These are phyloP conservation scores for Truncatella angustata DNA, from an alignment of 2,329 filamentous ascomycete genomes.

Conservation along the genomic window DNA sequence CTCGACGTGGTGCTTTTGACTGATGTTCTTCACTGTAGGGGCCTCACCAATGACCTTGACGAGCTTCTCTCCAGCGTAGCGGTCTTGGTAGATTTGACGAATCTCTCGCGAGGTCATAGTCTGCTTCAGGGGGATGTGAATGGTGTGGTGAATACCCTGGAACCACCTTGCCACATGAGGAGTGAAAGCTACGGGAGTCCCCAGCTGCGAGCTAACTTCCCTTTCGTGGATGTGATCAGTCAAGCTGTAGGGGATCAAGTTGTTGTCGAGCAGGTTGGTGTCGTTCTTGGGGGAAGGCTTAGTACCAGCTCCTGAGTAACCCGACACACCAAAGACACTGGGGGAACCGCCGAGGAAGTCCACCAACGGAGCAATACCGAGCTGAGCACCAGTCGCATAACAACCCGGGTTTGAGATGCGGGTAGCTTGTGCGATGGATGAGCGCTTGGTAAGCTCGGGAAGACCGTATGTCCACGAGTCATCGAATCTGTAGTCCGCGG, in stretches of 20 bases:
- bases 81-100: conserved; percentile 90
- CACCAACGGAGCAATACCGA: conserved; percentile 81
- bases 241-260: conserved; percentile 86
- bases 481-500: conserved; percentile 95
- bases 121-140: conserved; percentile 83
- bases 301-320: conserved; percentile 92
- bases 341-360: conserved; percentile 75
- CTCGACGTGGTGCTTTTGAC: conserved; percentile 83
- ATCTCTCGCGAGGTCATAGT: conserved; percentile 90
- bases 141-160: conserved; percentile 89
- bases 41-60: conserved; percentile 89
- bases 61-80: conserved; percentile 92
- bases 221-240: conserved; percentile 94
- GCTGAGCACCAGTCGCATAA: conserved; percentile 89
- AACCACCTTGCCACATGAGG: conserved; percentile 98
- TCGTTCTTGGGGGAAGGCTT: conserved; percentile 96
- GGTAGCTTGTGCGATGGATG: conserved; percentile 72
- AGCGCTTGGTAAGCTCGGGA: conserved; percentile 78
- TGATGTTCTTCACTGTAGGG: conserved; percentile 81
- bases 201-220: conserved; percentile 81
- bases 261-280: conserved; percentile 75
- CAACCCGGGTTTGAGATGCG: conserved; percentile 93
- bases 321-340: conserved; percentile 85
- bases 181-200: conserved; percentile 74
- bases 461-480: conserved; percentile 84